Evolutionary conservation across 352 stramenopile species (phyloP).

Genomic region (Globisporangium nunn): DNA sequence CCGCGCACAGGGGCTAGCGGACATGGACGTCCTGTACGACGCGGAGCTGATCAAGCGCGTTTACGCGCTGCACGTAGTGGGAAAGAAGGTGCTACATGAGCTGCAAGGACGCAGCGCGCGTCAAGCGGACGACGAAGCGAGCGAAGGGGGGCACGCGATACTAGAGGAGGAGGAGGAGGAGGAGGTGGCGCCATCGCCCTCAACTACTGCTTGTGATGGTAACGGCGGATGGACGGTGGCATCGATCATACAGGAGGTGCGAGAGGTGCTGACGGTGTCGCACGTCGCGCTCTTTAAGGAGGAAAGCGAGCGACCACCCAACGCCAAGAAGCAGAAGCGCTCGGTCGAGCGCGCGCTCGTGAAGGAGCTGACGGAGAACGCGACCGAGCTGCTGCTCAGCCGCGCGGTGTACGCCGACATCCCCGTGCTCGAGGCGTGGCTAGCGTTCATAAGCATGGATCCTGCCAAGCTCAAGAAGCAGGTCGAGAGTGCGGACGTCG

Average conservation of each 20-base stretch:
- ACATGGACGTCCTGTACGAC: conserved; percentile 25
- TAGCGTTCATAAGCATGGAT: conserved; percentile 20
- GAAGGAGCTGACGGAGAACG: conserved; percentile 51
- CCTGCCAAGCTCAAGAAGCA: neutral
- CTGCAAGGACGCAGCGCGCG: conserved; percentile 15
- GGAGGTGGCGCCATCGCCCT: neutral
- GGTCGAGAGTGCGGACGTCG: conserved; percentile 9
- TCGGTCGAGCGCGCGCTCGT: conserved; percentile 35
- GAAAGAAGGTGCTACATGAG: conserved; percentile 41
- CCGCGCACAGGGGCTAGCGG: conserved; percentile 35
- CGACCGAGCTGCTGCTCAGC: conserved; percentile 60
- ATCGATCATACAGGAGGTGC: conserved; percentile 27
- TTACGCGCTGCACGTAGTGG: conserved; percentile 30
- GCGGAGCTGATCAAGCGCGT: conserved; percentile 22
- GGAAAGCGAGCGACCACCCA: conserved; percentile 2
- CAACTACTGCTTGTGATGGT: no score
- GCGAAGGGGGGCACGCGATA: neutral
- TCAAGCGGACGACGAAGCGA: conserved; percentile 3
- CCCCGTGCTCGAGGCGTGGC: conserved; percentile 33
- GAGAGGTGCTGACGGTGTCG: conserved; percentile 21
- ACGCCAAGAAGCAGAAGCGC: conserved; percentile 11
- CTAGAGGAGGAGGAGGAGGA: conserved; percentile 3
- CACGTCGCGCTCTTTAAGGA: conserved; percentile 20
- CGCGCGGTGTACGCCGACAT: conserved; percentile 28
- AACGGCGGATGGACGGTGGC: conserved; percentile 10